These are phyloP conservation scores for Ophiocordyceps polyrhachis-furcata DNA, from an alignment of 2,329 filamentous ascomycete genomes.

Conservation along the genomic window DNA sequence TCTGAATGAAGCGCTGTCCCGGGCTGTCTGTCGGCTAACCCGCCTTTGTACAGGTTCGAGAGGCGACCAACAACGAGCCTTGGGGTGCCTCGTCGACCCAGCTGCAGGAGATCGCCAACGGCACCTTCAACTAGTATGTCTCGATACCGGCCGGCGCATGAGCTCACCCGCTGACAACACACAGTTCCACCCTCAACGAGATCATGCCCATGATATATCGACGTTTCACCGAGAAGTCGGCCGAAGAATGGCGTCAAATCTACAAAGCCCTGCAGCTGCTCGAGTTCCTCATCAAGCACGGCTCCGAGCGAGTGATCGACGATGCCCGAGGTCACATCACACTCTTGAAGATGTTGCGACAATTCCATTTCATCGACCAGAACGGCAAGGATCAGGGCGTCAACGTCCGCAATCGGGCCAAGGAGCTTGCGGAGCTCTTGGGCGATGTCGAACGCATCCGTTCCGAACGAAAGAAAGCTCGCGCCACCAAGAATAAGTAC, in stretches of 20 bases:
- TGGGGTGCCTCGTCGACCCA: conserved; percentile 73
- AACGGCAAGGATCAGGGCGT: conserved; percentile 98
- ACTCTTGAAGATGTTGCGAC: conserved; percentile 90
- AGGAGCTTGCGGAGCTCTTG: conserved; percentile 86
- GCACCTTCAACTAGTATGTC: conserved; percentile 89
- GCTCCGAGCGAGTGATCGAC: conserved; percentile 91
- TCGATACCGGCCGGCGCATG: not conserved
- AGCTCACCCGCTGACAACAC: conserved; percentile 5
- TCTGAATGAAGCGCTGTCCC: conserved; percentile 4
- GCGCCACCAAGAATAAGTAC: conserved; percentile 83
- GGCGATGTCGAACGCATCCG: conserved; percentile 80
- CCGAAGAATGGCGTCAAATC: conserved; percentile 97
- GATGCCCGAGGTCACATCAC: conserved; percentile 91
- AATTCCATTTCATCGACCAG: conserved; percentile 91
- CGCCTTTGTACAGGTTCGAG: conserved; percentile 48
- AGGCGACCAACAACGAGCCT: conserved; percentile 97
- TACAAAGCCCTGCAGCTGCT: conserved; percentile 96
- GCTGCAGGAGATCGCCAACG: conserved; percentile 98
- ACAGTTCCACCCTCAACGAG: conserved; percentile 85
- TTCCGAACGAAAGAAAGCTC: conserved; percentile 71
- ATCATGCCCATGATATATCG: conserved; percentile 99
- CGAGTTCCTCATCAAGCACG: conserved; percentile 95
- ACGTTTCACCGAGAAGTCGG: conserved; percentile 93
- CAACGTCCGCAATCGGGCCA: conserved; percentile 91
- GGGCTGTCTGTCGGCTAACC: conserved; percentile 2